Evolutionary conservation across 2,329 filamentous ascomycete species (phyloP), one percentile per base, ranked within the genome.

Genomic region (Pseudogymnoascus sp.): DNA sequence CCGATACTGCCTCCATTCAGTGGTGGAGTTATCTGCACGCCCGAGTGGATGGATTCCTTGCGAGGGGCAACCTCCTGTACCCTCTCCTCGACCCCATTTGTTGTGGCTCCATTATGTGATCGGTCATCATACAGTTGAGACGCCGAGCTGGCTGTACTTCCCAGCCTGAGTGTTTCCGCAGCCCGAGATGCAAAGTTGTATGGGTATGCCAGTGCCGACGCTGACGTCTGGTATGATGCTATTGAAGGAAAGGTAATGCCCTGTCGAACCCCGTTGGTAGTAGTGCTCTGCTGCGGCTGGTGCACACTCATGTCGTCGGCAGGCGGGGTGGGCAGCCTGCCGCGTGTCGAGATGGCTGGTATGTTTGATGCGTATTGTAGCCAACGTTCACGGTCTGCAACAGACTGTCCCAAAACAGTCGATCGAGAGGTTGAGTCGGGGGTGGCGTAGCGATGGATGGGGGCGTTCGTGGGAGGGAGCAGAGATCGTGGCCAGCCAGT

Each of bases 1-100:
- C 90, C 83, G 68, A 96, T 74, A 71, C 84, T 93, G 6, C 90
- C 90, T 53, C 89, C 80, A 70, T 87, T 91, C 72, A 96, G 91
- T 38, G 90, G 87, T 50, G 81, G 78, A 6, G 91, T 91, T 42
- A 96, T 86, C 70, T 88, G 85, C 38, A 93, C 79, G 61, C 67
- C 71, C 3, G 70, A 67, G 59, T 68, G 62, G 11, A 73, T 72
- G 37, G 64, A 61, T 35, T 38, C 72, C 69, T 21, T 64, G 67
- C 19, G 62, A 67, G 33, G 65, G 62, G 42, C 65, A 69, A 47
- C 67, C 72, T 61, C 70, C 62, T 16, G 26, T 35, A 65, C 50
- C 14, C 65, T 66, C 37, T 70, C 69, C 3, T 61, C 59, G 19
- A 26, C 19, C 38, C 13, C 35, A 16, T 42, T 61, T 29, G 21